These are phyloP conservation scores for Bertia moriformis DNA, from an alignment of 2,329 filamentous ascomycete species.

Conservation along the genomic window DNA sequence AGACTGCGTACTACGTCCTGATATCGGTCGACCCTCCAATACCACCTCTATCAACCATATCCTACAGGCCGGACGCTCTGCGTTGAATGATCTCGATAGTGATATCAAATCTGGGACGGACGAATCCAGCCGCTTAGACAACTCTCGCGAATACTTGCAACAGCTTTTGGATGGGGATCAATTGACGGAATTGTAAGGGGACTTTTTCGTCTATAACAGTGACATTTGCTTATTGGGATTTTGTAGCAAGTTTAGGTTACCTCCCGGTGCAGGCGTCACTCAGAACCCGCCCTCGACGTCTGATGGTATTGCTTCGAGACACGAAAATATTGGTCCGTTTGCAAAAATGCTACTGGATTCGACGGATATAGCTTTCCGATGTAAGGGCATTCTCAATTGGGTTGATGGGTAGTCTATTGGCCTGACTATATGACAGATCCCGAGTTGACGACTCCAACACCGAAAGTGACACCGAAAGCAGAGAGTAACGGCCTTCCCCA, in stretches of 20 bases:
- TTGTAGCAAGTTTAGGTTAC: slow-evolving; percentile 1
- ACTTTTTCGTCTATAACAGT: slow-evolving; percentile 3
- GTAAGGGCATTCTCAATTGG: neutral
- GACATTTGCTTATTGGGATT: neutral
- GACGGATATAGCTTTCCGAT: slow-evolving; percentile 1
- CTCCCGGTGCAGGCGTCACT: neutral
- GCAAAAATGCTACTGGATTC: neutral
- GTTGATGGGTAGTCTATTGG: no score
- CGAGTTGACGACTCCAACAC: neutral
- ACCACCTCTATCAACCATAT: slow-evolving; percentile 1
- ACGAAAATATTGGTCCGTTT: neutral
- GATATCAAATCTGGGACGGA: slow-evolving; percentile 33
- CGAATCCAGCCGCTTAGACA: slow-evolving; percentile 36
- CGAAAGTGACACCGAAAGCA: neutral
- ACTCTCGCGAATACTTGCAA: slow-evolving; percentile 41
- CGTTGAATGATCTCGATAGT: slow-evolving; percentile 36
- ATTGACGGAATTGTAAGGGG: slow-evolving; percentile 26
- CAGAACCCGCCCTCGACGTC: neutral
- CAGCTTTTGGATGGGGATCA: slow-evolving; percentile 36
- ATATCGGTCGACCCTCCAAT: slow-evolving; percentile 4
- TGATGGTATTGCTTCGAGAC: neutral
- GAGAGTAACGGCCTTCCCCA: no score
- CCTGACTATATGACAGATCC: neutral
- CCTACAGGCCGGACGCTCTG: slow-evolving; percentile 6
- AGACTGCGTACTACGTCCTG: slow-evolving; percentile 36